Conservation (phyloP, 192 early-diverging fungal genomes). For the Umbelopsis sp. region DNA sequence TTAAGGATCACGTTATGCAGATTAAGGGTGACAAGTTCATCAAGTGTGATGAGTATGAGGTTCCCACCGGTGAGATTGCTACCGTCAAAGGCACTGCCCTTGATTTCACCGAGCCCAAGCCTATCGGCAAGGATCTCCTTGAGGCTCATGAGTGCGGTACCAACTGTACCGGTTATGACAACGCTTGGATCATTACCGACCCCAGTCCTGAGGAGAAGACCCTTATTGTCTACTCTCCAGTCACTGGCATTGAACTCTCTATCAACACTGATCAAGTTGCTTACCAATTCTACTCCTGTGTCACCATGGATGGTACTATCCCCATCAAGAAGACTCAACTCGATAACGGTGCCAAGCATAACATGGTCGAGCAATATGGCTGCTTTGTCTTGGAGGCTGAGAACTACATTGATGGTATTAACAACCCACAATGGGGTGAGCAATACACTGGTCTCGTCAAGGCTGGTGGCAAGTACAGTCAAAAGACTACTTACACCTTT, state of each 20-base stretch:
- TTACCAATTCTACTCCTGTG: constrained; percentile 18
- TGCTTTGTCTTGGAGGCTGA: constrained; percentile 21
- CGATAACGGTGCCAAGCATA: neutral
- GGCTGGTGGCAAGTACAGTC: constrained; percentile 16
- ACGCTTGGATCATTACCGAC: constrained; percentile 10
- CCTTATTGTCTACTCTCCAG: neutral
- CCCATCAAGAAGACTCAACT: constrained; percentile 9
- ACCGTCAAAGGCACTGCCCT: neutral
- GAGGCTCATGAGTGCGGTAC: constrained; percentile 13
- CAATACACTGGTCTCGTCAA: constrained; percentile 3
- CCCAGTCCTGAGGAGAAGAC: neutral
- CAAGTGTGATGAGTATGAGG: constrained; percentile 2
- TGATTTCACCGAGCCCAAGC: constrained; percentile 11
- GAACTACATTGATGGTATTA: constrained; percentile 24
- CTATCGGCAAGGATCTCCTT: constrained; percentile 13
- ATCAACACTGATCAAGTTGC: constrained; percentile 23
- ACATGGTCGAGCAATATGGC: constrained; percentile 16
- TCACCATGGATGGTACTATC: constrained; percentile 7
- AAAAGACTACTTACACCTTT: constrained; percentile 14
- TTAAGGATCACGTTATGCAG: constrained; percentile 12
- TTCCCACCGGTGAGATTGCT: constrained; percentile 13
- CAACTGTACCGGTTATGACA: constrained; percentile 22
- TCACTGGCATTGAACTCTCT: neutral
- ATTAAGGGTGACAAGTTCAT: constrained; percentile 22
- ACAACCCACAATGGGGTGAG: constrained; percentile 15